These are phyloP conservation scores for Colletotrichum chlorophyti DNA, from an alignment of 2,329 filamentous ascomycete species.

Conservation along the genomic window DNA sequence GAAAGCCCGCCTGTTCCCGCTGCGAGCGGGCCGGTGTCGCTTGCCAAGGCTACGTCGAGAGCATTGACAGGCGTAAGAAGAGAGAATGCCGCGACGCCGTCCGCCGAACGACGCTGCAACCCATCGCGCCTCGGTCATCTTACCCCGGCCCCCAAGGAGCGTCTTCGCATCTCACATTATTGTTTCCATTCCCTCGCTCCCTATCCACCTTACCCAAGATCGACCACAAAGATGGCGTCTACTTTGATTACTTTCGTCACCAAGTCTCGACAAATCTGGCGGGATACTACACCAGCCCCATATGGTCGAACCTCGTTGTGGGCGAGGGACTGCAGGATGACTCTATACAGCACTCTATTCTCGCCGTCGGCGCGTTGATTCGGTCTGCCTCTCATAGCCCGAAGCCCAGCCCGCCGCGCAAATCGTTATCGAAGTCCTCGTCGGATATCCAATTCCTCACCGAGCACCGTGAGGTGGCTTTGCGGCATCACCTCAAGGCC, in stretches of 20 bases:
- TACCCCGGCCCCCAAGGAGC: not conserved
- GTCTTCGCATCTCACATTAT: not conserved
- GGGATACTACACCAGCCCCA: constrained; percentile 9
- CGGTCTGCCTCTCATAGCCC: not conserved
- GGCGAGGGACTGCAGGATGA: constrained; percentile 15
- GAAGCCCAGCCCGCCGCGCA: not conserved
- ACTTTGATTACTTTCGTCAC: constrained; percentile 19
- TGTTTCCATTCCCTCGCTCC: not conserved
- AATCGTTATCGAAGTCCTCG: not conserved
- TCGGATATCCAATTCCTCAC: not conserved
- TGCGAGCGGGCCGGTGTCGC: constrained; percentile 14
- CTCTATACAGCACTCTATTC: constrained; percentile 15
- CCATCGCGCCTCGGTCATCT: constrained; percentile 1
- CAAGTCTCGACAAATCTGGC: constrained; percentile 9
- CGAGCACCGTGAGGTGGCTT: constrained; percentile 9
- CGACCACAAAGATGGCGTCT: constrained; percentile 5
- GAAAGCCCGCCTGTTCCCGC: constrained; percentile 32
- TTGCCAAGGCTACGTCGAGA: constrained; percentile 25
- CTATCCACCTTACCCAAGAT: constrained; percentile 3
- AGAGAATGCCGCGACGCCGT: not conserved
- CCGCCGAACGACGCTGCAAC: not conserved
- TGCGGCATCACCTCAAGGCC: constrained; percentile 14
- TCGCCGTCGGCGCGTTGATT: constrained; percentile 16
- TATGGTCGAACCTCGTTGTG: constrained; percentile 18
- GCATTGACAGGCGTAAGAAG: not conserved